These are phyloP conservation scores for Leccinum proliferum DNA, from an alignment of 1,284 basidiomycete species.

Conservation along the genomic window DNA sequence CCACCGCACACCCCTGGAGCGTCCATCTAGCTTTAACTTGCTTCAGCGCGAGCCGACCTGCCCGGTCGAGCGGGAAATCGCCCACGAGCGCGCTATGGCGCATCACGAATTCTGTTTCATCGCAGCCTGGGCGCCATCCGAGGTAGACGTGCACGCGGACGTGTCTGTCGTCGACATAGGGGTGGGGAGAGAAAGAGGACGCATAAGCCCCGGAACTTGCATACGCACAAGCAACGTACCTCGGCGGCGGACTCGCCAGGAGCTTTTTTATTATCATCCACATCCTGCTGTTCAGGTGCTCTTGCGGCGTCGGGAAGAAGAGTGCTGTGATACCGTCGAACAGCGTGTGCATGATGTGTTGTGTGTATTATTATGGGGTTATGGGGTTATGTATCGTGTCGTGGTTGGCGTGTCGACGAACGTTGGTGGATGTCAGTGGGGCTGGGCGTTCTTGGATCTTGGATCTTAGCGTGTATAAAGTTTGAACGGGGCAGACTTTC, in stretches of 20 bases:
- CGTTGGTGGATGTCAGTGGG: neutral
- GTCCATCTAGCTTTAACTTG: slow-evolving; percentile 21
- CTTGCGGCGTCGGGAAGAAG: slow-evolving; percentile 21
- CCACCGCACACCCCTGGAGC: slow-evolving; percentile 19
- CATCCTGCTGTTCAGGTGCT: slow-evolving; percentile 24
- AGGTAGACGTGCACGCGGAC: slow-evolving; percentile 29
- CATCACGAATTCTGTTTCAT: slow-evolving; percentile 28
- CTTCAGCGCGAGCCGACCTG: slow-evolving; percentile 16
- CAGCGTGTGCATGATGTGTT: neutral
- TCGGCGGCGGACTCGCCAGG: slow-evolving; percentile 15
- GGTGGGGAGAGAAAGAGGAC: neutral
- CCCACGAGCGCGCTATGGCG: slow-evolving; percentile 22
- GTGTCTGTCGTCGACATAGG: slow-evolving; percentile 16
- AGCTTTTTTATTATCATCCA: slow-evolving; percentile 21
- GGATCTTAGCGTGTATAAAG: neutral
- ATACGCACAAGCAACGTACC: slow-evolving; percentile 14
- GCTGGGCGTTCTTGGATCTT: neutral
- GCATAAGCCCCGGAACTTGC: neutral
- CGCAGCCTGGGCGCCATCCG: slow-evolving; percentile 24
- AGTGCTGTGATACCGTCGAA: slow-evolving; percentile 16
- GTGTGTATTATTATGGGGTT: neutral
- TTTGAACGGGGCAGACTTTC: neutral
- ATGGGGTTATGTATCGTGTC: neutral
- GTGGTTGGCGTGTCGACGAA: neutral
- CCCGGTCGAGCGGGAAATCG: slow-evolving; percentile 22